Percentiles rank a stretch among this genome's conserved stretches.
phyloP scores from a whole-genome alignment of 2,329 filamentous ascomycete species.

The Sclerotinia minor region DNA sequence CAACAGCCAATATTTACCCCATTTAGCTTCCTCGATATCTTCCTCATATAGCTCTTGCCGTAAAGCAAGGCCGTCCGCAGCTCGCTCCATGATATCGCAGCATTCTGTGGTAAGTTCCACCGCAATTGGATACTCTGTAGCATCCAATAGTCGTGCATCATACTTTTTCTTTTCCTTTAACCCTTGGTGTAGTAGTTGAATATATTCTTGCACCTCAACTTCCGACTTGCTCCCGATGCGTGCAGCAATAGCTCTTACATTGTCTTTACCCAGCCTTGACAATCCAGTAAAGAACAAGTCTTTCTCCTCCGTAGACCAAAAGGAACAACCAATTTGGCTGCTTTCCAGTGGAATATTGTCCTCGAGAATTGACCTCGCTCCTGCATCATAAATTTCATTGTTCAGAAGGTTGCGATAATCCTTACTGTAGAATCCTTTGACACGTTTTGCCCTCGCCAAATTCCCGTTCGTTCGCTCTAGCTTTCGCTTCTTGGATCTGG shows the following conservation, averaged over 20 bases:
- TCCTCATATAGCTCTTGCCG: slow-evolving; percentile 66
- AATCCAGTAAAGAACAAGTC: slow-evolving; percentile 66
- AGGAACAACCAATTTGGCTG: slow-evolving; percentile 66
- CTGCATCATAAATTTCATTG: slow-evolving; percentile 56
- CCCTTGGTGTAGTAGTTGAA: slow-evolving; percentile 59
- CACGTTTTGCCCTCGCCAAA: slow-evolving; percentile 35
- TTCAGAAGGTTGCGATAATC: slow-evolving; percentile 56
- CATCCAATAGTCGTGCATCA: slow-evolving; percentile 43
- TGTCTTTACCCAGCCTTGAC: slow-evolving; percentile 61
- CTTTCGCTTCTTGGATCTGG: slow-evolving; percentile 33
- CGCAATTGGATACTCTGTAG: slow-evolving; percentile 68
- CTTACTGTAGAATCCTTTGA: slow-evolving; percentile 49
- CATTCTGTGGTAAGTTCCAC: slow-evolving; percentile 69
- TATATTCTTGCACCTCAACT: slow-evolving; percentile 70
- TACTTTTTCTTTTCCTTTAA: slow-evolving; percentile 36
- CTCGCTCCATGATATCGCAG: slow-evolving; percentile 63
- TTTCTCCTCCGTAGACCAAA: slow-evolving; percentile 75
- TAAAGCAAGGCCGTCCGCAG: slow-evolving; percentile 64
- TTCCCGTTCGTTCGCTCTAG: slow-evolving; percentile 19
- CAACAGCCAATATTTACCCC: slow-evolving; percentile 67
- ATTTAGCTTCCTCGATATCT: slow-evolving; percentile 57
- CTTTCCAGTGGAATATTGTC: slow-evolving; percentile 41
- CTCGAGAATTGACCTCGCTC: slow-evolving; percentile 38
- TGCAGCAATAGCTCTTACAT: slow-evolving; percentile 61
- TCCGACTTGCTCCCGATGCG: slow-evolving; percentile 70